Evolutionary conservation across 1,284 basidiomycete genomes (phyloP).

Genomic region (Sporisorium scitamineum): DNA sequence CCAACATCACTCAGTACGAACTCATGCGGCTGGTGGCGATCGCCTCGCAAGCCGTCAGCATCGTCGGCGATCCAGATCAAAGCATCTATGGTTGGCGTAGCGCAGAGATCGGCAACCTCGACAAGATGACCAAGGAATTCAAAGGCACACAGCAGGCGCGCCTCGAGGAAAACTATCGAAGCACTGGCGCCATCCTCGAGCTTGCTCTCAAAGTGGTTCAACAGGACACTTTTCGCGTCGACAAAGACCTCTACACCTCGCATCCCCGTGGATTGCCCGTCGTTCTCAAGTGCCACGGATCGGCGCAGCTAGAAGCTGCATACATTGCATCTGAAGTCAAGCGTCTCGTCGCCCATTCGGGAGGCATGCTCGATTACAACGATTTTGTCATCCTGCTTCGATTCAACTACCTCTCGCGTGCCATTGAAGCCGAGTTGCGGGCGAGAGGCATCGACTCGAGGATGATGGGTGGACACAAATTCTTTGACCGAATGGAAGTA

Average conservation of each 20-base stretch:
- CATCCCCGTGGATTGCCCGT: constrained; percentile 76
- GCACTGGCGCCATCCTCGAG: constrained; percentile 81
- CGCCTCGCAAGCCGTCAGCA: constrained; percentile 73
- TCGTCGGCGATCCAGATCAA: constrained; percentile 93
- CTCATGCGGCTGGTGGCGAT: constrained; percentile 76
- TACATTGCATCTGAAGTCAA: constrained; percentile 83
- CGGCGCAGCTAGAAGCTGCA: constrained; percentile 52
- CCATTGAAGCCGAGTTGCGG: constrained; percentile 82
- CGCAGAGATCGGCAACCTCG: constrained; percentile 72
- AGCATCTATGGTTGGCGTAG: constrained; percentile 92
- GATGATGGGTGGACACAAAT: constrained; percentile 84
- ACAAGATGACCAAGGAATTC: constrained; percentile 60
- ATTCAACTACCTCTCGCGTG: constrained; percentile 84
- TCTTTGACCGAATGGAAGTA: constrained; percentile 82
- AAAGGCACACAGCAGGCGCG: constrained; percentile 74
- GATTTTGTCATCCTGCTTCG: constrained; percentile 75
- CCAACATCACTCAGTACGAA: constrained; percentile 85
- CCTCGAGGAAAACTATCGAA: constrained; percentile 89
- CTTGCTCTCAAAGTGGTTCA: constrained; percentile 82
- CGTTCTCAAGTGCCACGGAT: constrained; percentile 48
- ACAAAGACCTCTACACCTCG: constrained; percentile 80
- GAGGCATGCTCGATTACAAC: constrained; percentile 74
- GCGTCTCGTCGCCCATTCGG: constrained; percentile 79
- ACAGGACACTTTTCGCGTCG: constrained; percentile 81
- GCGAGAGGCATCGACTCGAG: constrained; percentile 81